phyloP scores from a whole-genome alignment of 495 filamentous ascomycete species.

The Neurospora cerealis region DNA sequence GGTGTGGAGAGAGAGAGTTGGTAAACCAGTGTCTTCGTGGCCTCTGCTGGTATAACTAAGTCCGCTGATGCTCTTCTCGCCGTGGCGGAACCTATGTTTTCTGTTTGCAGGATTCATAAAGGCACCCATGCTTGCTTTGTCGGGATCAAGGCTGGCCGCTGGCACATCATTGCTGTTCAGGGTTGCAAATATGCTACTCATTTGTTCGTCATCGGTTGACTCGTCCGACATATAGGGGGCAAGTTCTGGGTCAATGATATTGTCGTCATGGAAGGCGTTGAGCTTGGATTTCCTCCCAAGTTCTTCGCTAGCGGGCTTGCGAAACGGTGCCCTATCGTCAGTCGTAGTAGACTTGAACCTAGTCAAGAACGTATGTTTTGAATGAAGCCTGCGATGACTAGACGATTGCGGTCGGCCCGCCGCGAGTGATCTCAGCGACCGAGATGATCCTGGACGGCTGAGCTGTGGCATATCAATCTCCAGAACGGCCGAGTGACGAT shows the following conservation, averaged over 20 bases:
- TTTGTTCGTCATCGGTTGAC: conserved; percentile 84
- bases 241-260: conserved; percentile 94
- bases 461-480: conserved; percentile 70
- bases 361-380: conserved; percentile 70
- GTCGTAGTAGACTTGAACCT: conserved; percentile 36
- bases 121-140: conserved; percentile 36
- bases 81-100: conserved; percentile 60
- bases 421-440: conserved; percentile 77
- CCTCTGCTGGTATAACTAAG: conserved; percentile 50
- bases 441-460: conserved; percentile 76
- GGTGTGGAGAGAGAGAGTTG: conserved; percentile 43
- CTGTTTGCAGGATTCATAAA: conserved; percentile 51
- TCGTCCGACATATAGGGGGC: conserved; percentile 93
- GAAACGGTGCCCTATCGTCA: conserved; percentile 79
- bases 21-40: conserved; percentile 26
- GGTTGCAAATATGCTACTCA: conserved; percentile 73
- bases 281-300: conserved; percentile 50
- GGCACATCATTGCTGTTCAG: conserved; percentile 41
- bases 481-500: conserved; percentile 76
- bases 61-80: conserved; percentile 57
- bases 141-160: conserved; percentile 37
- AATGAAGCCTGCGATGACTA: conserved; percentile 73
- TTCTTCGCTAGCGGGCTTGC: conserved; percentile 61
- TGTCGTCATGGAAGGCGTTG: conserved; percentile 92
- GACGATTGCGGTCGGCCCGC: conserved; percentile 60